These are phyloP conservation scores for Xanthoconium stramineum DNA, from an alignment of 768 basidiomycete genomes.

Conservation along the genomic window DNA sequence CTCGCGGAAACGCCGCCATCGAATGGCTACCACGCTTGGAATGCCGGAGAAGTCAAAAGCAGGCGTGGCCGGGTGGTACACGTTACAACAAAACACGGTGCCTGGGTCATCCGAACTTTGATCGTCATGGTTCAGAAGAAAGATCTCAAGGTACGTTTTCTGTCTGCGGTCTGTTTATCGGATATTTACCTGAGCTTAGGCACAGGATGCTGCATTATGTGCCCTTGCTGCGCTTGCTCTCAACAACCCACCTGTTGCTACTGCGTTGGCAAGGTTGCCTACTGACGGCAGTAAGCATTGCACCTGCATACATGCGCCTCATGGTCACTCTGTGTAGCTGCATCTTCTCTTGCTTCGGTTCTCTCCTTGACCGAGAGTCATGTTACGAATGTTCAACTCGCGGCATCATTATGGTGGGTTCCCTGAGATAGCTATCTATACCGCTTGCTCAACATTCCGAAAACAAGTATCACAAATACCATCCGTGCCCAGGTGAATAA, in stretches of 20 bases:
- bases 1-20: slow-evolving; percentile 48
- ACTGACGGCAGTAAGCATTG: slow-evolving; percentile 40
- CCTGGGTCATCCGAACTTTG: slow-evolving; percentile 58
- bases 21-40: slow-evolving; percentile 65
- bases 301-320: slow-evolving; percentile 2
- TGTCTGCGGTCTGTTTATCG: neutral
- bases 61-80: slow-evolving; percentile 56
- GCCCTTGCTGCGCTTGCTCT: slow-evolving; percentile 66
- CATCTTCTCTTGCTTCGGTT: slow-evolving; percentile 36
- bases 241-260: slow-evolving; percentile 56
- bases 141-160: slow-evolving; percentile 49
- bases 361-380: slow-evolving; percentile 58
- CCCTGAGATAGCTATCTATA: neutral
- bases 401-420: slow-evolving; percentile 65
- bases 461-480: slow-evolving; percentile 54
- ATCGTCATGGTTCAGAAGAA: slow-evolving; percentile 44
- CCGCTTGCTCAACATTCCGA: neutral
- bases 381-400: slow-evolving; percentile 58
- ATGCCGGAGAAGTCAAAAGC: slow-evolving; percentile 50
- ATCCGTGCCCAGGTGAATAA: slow-evolving; percentile 46
- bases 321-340: slow-evolving; percentile 6
- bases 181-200: slow-evolving; percentile 31
- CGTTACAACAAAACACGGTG: slow-evolving; percentile 43
- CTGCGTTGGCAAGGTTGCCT: slow-evolving; percentile 41
- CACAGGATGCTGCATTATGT: slow-evolving; percentile 61